phyloP scores from a whole-genome alignment of 2,329 filamentous ascomycete species.

The Botryotinia convoluta region DNA sequence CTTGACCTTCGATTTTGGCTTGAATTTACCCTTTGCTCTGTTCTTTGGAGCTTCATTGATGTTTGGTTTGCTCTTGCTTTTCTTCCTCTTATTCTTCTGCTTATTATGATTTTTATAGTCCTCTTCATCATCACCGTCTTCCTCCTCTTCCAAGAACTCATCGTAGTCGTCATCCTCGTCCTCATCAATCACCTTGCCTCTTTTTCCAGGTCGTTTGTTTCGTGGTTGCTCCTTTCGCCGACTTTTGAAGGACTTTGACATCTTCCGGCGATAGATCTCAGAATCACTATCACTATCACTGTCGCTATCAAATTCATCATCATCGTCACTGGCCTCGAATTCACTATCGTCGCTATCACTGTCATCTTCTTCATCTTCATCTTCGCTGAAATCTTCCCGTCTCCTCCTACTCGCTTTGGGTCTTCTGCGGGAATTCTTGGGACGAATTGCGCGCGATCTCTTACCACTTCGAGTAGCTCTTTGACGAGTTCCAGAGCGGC shows the following conservation, averaged over 20 bases:
- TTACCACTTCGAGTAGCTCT: not conserved
- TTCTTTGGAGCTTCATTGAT: not conserved
- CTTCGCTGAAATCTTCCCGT: not conserved
- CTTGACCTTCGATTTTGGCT: not conserved
- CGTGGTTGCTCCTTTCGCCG: not conserved
- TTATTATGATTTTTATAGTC: not conserved
- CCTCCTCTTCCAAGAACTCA: not conserved
- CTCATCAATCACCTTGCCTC: not conserved
- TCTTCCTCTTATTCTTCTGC: not conserved
- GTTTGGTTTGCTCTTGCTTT: not conserved
- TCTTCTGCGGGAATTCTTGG: not conserved
- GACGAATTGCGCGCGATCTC: not conserved
- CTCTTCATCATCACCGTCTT: not conserved
- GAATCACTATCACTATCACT: not conserved
- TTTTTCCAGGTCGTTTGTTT: not conserved
- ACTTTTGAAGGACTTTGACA: not conserved
- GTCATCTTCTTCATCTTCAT: not conserved
- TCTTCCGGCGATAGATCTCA: not conserved
- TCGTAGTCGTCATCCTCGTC: conserved; percentile 1
- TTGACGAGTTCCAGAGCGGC: not conserved
- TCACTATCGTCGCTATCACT: conserved; percentile 8
- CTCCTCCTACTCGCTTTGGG: not conserved
- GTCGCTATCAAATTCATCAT: not conserved
- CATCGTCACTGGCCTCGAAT: not conserved
- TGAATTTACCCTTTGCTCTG: not conserved